Evolutionary conservation across 2,329 filamentous ascomycete genomes (phyloP), one percentile per base, ranked within the genome.

Genomic region (Falciphora oryzae): DNA sequence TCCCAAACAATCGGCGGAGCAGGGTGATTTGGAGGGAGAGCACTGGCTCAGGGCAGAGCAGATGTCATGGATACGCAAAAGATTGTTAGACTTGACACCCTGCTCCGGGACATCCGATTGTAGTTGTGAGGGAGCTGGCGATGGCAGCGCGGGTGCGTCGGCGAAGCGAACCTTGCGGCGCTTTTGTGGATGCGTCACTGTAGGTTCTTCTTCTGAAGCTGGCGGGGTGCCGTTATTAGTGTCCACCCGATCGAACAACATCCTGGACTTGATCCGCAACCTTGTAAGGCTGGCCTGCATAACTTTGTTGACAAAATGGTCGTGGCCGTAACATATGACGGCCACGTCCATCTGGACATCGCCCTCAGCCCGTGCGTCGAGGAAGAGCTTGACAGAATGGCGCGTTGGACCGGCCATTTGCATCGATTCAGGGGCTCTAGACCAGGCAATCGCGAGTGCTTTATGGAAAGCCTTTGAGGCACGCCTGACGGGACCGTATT

Each of bases 391-490:
- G 16, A 66, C 63, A 13, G 63, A 29, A 16, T 65, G 63, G n/a
- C 57, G 60, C 14, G 50, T 11, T 5, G 38, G 38, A 44, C 16
- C 14, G 38, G 38, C 38, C 16, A 6, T 18, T 44, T 44, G 16
- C 38, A 3, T 44, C 14, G 16, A 16, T 6, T 57, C 29, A 1
- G 62, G 18, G 1, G 38, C 57, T 10, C 28, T 44, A 10, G 62
- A 28, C 65, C 65, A 66, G 2, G 60, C 61, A 11, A 28, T 16
- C 14, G 57, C 29, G 16, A 66, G 63, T 2, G 63, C 65, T 27
- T 66, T 28, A 27, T 66, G 58, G 18, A 66, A 63, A 10, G 61
- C 65, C 35, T 63, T 58, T 4, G 65, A 66, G 28, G 63, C 63
- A 11, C 61, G 29, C 25, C 44, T 57, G 31, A 65, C 61, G 16